phyloP scores from a whole-genome alignment of 305 asterid species.

The Fraxinus baroniana region DNA sequence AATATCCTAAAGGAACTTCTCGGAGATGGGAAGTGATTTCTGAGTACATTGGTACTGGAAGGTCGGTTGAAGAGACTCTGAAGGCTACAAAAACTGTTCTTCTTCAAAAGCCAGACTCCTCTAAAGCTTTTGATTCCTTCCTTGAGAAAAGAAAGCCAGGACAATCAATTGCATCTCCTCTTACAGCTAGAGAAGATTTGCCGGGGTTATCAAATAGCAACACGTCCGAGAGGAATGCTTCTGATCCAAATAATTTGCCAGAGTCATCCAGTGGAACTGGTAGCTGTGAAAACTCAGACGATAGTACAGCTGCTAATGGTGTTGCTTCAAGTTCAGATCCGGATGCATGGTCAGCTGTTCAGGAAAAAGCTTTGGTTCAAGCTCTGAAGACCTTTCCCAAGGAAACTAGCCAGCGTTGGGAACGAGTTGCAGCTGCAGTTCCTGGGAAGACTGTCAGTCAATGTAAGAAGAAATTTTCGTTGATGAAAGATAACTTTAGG shows the following conservation, averaged over 20 bases:
- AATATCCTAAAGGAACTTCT: constrained; percentile 94
- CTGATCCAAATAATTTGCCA: constrained; percentile 33
- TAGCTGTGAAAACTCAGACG: constrained; percentile 28
- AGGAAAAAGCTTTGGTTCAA: constrained; percentile 79
- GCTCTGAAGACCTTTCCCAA: constrained; percentile 87
- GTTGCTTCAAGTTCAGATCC: constrained; percentile 46
- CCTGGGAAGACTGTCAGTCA: constrained; percentile 75
- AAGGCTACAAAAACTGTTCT: constrained; percentile 95
- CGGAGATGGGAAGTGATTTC: constrained; percentile 97
- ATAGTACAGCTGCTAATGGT: constrained; percentile 32
- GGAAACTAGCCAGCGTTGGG: constrained; percentile 81
- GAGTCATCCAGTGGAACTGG: constrained; percentile 34
- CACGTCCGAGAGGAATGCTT: constrained; percentile 27
- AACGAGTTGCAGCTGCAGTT: constrained; percentile 84
- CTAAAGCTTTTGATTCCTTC: constrained; percentile 89
- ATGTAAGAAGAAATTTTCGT: constrained; percentile 70
- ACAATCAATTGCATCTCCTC: constrained; percentile 78
- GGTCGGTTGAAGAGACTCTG: constrained; percentile 94
- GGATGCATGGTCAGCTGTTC: constrained; percentile 74
- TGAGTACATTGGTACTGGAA: constrained; percentile 74
- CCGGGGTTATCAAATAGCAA: constrained; percentile 34
- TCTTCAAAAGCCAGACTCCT: constrained; percentile 90
- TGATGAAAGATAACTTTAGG: constrained; percentile 75
- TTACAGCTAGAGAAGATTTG: constrained; percentile 67
- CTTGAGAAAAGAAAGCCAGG: constrained; percentile 91